Base-by-base conservation (phyloP, 176 grass and related monocot species). In the Calamus simplicifolius region DNA sequence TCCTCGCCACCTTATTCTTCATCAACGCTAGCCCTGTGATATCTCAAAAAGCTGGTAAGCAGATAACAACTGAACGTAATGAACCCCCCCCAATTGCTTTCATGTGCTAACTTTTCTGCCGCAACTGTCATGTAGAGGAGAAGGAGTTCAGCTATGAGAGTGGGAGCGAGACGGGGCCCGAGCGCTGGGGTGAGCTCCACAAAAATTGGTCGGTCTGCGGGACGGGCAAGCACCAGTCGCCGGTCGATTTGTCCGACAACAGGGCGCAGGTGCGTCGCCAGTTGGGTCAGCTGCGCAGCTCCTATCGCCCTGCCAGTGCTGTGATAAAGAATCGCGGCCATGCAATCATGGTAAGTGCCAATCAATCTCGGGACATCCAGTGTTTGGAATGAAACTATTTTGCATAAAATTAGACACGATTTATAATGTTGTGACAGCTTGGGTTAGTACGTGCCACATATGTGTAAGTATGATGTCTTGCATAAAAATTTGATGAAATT, bases 101-200 rank as follows among this genome's bases (percentile, higher is more conserved):
- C 35, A 12, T 43, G 35, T 43, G 35, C 35, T 13, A 2, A 43
- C 8, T 43, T 43, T 43, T 43, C 8, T 43, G 5, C 1, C 3
- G 3, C 35, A 43, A 12, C 35, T 6, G 53, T 18, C 5, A 55
- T 55, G 21, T 7, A 83, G 89, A 94, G 2, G 10, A 88, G 85
- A 26, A 30, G 23, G 80, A 84, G 53, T 95, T 87, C 73, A 79
- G 67, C 83, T 95, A 95, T 43, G 0, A 18, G 4, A 21, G 0
- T 0, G 73, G 77, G 5, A 67, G 43, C 10, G 52, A 57, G 64
- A 64, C 68, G 4, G 82, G 90, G 4, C 90, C 90, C 6, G 59
- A 81, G 67, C 57, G 66, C 70, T 89, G 86, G 90, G 90, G 79
- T 0, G 5, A 50, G 5, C 65, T 95, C 52, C 88, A 86, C 69